phyloP scores from a whole-genome alignment of 169 alveolate species.

The Besnoitia besnoiti region DNA sequence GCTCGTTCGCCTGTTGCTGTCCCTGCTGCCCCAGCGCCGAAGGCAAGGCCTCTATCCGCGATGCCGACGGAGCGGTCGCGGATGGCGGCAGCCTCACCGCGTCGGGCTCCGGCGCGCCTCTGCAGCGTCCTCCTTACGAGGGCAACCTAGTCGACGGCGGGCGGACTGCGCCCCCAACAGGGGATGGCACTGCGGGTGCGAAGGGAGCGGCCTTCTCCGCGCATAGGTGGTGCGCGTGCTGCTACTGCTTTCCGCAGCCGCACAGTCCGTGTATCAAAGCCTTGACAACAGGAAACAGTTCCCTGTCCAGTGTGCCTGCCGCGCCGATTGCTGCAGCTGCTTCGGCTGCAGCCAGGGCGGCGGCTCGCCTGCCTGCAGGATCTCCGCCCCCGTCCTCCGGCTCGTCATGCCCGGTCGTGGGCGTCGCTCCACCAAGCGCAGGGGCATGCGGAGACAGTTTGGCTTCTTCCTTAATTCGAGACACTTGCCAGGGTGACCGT shows the following conservation, averaged over 20 bases:
- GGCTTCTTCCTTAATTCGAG: no score
- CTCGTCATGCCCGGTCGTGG: neutral
- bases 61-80: neutral
- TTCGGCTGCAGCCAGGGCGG: neutral
- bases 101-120: no score
- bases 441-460: no score
- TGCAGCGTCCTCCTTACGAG: neutral
- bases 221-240: slow-evolving; percentile 7
- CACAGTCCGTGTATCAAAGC: neutral
- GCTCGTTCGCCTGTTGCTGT: neutral
- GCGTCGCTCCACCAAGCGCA: no score
- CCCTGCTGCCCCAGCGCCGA: neutral
- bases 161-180: neutral
- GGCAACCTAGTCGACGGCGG: neutral
- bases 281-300: neutral
- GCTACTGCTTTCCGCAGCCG: slow-evolving; percentile 17
- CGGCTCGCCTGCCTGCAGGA: neutral
- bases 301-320: neutral
- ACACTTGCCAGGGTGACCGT: no score
- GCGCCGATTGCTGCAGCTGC: neutral
- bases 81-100: neutral
- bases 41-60: neutral
- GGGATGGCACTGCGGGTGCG: no score
- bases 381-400: no score
- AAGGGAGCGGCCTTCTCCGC: no score